Conservation (phyloP, 257 asterid genomes). For the Ajuga chamaepitys region DNA sequence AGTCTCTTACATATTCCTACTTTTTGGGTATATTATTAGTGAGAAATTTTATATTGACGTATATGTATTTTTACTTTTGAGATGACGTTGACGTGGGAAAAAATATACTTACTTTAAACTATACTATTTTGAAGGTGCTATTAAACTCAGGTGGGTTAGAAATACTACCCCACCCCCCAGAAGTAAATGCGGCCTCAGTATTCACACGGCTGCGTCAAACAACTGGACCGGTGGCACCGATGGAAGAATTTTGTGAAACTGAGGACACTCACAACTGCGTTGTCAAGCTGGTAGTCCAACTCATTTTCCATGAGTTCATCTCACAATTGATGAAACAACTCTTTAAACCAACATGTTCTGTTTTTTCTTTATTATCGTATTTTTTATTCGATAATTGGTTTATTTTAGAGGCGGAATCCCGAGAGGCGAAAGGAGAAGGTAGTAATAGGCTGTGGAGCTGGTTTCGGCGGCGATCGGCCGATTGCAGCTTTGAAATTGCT, state of each 20-base stretch:
- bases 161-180: no score
- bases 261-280: slow-evolving; percentile 50
- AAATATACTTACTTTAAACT: no score
- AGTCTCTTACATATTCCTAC: no score
- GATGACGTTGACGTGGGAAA: no score
- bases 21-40: no score
- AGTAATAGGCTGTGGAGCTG: slow-evolving; percentile 92
- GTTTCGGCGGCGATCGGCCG: slow-evolving; percentile 95
- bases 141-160: no score
- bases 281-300: slow-evolving; percentile 42
- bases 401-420: slow-evolving; percentile 59
- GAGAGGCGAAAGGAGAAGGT: slow-evolving; percentile 70
- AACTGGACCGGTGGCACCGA: slow-evolving; percentile 18
- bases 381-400: slow-evolving; percentile 8
- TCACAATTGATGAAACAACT: neutral
- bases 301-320: neutral
- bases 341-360: neutral
- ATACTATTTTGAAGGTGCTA: no score
- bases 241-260: slow-evolving; percentile 24
- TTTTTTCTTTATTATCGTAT: neutral
- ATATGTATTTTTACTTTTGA: no score
- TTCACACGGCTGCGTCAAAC: neutral
- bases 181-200: no score
- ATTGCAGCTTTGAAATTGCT: slow-evolving; percentile 82
- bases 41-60: no score